phyloP scores from a whole-genome alignment of 371 early-diverging fungal species.

The Sporodiniella umbellata region DNA sequence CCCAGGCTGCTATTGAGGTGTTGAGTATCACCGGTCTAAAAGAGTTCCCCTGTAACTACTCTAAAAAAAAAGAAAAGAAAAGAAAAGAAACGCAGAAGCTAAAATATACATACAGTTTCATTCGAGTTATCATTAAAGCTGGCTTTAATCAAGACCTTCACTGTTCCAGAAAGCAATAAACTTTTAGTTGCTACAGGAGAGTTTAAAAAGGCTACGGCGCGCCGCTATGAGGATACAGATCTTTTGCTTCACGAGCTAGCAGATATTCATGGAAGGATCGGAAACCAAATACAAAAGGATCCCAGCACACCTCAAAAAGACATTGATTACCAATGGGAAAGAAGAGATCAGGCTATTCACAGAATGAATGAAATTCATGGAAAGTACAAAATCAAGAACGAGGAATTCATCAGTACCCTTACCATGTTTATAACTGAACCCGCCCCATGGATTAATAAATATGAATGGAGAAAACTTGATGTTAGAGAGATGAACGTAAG shows the following conservation, averaged over 20 bases:
- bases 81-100: no score
- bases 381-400: conserved; percentile 39
- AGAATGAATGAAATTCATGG: conserved; percentile 50
- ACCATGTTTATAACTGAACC: conserved; percentile 38
- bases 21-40: conserved; percentile 10
- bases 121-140: conserved; percentile 23
- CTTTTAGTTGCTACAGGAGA: conserved; percentile 37
- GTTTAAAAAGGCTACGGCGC: conserved; percentile 16
- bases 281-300: conserved; percentile 11
- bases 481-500: conserved; percentile 13
- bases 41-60: conserved; percentile 43
- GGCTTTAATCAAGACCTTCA: conserved; percentile 43
- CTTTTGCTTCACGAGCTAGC: conserved; percentile 27
- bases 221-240: conserved; percentile 43
- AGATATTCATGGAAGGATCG: conserved; percentile 21
- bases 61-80: conserved; percentile 33
- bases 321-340: conserved; percentile 11
- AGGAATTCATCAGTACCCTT: conserved; percentile 42
- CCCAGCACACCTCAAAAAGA: conserved; percentile 9
- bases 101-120: conserved; percentile 9
- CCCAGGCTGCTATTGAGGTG: conserved; percentile 29
- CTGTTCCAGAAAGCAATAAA: conserved; percentile 41
- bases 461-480: conserved; percentile 39
- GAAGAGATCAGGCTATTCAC: conserved; percentile 17
- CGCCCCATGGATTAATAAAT: conserved; percentile 29